These are phyloP conservation scores for Camellia lanceoleosa DNA, from an alignment of 148 eudicot genomes.

Conservation along the genomic window DNA sequence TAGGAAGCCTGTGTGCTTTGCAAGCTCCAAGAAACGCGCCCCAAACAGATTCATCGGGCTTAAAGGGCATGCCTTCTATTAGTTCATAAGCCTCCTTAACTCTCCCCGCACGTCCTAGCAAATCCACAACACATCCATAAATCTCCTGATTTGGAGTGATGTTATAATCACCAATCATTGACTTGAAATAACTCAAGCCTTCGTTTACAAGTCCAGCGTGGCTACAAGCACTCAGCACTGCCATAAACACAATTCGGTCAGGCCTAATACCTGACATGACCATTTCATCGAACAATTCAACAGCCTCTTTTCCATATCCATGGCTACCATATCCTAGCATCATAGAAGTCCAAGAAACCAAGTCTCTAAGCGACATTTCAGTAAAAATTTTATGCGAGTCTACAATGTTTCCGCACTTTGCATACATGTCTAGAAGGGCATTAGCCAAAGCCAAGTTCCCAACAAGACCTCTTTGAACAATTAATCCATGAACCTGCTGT, in stretches of 20 bases:
- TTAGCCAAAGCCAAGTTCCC: constrained; percentile 58
- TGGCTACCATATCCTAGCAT: constrained; percentile 85
- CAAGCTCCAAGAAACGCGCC: constrained; percentile 88
- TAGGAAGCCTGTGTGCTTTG: constrained; percentile 63
- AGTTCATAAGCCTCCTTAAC: constrained; percentile 75
- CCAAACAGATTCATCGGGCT: constrained; percentile 85
- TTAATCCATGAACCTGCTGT: constrained; percentile 59
- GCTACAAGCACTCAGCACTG: constrained; percentile 81
- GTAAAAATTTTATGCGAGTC: constrained; percentile 58
- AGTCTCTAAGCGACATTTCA: constrained; percentile 44
- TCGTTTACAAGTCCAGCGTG: constrained; percentile 88
- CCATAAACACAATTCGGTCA: constrained; percentile 73
- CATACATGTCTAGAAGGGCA: constrained; percentile 89
- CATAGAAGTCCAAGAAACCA: constrained; percentile 95
- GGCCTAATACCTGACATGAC: constrained; percentile 48
- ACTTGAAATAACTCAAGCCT: constrained; percentile 67
- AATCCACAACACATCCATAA: constrained; percentile 83
- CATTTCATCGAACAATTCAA: constrained; percentile 63
- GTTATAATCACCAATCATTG: constrained; percentile 53
- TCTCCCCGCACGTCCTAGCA: constrained; percentile 87
- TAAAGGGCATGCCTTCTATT: constrained; percentile 75
- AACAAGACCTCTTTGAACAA: constrained; percentile 53
- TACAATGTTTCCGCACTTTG: constrained; percentile 76
- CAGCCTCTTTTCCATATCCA: constrained; percentile 75
- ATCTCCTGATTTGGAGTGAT: constrained; percentile 65